Evolutionary conservation across 768 basidiomycete genomes (phyloP), one percentile per base, ranked within the genome.

Genomic region (Chalciporus pseudorubinellus): DNA sequence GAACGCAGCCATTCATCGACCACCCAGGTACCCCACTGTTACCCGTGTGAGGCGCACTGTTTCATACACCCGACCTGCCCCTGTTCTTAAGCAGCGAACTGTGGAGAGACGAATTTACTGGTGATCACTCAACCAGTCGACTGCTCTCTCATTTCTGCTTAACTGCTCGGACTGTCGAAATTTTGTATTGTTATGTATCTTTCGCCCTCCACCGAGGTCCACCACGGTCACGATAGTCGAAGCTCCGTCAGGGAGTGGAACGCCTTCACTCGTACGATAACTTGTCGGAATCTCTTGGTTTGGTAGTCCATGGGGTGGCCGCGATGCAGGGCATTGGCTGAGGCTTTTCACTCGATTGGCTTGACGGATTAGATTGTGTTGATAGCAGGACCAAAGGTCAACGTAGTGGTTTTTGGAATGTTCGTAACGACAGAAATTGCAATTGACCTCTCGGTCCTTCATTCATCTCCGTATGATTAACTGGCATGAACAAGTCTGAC

Each of bases 91-190:
- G 63, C 72, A 76, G 41, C 74, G 81, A 53, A 88, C 85, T 56
- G 65, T 90, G 63, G 87, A 90, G 69, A 84, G 89, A 51, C 75
- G 78, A 54, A 79, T 91, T 62, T 85, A 86, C 72, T 92, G 84
- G 85, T 91, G 74, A 78, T 56, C 29, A 4, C 46, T 18, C 22
- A 38, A 22, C 13, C 29, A 7, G 46, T 41, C 24, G 31, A 16
- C 29, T 29, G 41, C 43, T 40, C 42, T 43, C 39, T 36, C n/a
- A 21, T 42, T 20, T 18, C 28, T 36, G 20, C 44, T 46, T 48
- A 14, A 19, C 44, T 54, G 48, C 45, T 55, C 44, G 63, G 52
- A 61, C 46, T 58, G 38, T 63, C 48, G 44, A 64, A 51, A 38
- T 61, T 70, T 58, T 70, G 69, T 69, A 70, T 67, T 70, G 50